Conservation (phyloP, 139 green algal species). For the Edaphochlamys debaryana region DNA sequence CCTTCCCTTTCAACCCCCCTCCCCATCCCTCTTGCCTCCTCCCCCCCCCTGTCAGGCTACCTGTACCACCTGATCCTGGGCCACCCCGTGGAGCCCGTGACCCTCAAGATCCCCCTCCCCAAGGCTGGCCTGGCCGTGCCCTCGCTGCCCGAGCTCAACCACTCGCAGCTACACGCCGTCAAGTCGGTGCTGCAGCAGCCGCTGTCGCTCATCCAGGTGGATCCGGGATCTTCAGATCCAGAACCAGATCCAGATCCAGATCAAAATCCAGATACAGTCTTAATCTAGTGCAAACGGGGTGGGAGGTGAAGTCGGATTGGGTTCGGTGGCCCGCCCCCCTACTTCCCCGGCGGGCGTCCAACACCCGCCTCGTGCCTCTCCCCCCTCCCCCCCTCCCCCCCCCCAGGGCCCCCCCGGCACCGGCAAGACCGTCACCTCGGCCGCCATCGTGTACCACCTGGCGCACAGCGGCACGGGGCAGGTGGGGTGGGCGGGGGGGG, state of each 20-base stretch:
- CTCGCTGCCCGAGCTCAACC: constrained; percentile 94
- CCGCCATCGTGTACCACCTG: constrained; percentile 96
- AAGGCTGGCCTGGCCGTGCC: constrained; percentile 78
- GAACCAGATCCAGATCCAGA: no score
- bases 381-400: constrained; percentile 61
- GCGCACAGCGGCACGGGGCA: constrained; percentile 63
- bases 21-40: background rate
- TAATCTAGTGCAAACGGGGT: no score
- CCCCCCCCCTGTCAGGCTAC: constrained; percentile 47
- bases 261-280: no score
- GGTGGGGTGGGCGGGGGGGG: no score
- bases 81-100: constrained; percentile 56
- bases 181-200: constrained; percentile 80
- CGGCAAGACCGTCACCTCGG: constrained; percentile 98
- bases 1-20: no score
- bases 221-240: no score
- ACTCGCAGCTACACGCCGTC: constrained; percentile 77
- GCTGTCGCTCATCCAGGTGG: constrained; percentile 81
- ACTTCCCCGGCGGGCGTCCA: no score
- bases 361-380: background rate
- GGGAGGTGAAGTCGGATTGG: no score
- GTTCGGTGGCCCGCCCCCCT: no score
- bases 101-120: constrained; percentile 55
- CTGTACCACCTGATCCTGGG: constrained; percentile 80
- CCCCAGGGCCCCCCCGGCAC: constrained; percentile 93